Conservation (phyloP, 2,329 filamentous ascomycete species). For the Aspergillus ustus region DNA sequence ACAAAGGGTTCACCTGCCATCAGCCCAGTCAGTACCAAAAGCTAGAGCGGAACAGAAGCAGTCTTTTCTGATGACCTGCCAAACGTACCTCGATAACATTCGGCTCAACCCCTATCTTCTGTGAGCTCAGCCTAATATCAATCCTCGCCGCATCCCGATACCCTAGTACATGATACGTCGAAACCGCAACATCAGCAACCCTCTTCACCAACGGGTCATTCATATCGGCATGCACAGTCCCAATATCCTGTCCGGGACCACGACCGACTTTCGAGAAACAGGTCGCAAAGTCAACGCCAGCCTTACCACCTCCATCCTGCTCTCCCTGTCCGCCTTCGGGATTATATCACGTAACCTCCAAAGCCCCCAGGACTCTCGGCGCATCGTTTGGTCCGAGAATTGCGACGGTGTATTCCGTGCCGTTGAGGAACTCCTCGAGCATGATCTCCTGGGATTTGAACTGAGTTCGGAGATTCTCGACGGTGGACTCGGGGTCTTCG, state of each 20-base stretch:
- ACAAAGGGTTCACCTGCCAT: neutral
- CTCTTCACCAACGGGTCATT: conserved; percentile 16
- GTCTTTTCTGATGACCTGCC: neutral
- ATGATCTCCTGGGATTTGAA: conserved; percentile 21
- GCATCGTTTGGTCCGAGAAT: conserved; percentile 25
- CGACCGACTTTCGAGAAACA: conserved; percentile 13
- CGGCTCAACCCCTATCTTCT: neutral
- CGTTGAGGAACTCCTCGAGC: conserved; percentile 28
- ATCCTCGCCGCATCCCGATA: conserved; percentile 24
- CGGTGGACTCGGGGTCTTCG: conserved; percentile 13
- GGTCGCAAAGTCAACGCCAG: conserved; percentile 12
- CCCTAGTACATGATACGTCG: conserved; percentile 18
- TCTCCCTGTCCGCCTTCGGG: neutral
- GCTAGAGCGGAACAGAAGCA: too few relatives aligned
- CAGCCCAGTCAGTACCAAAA: neutral
- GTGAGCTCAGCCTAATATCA: conserved; percentile 21
- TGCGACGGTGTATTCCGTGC: conserved; percentile 31
- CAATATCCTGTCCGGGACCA: conserved; percentile 10
- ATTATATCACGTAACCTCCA: conserved; percentile 22
- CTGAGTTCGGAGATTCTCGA: conserved; percentile 22
- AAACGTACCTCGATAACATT: conserved; percentile 21
- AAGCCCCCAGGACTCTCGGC: conserved; percentile 23
- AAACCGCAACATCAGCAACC: conserved; percentile 18
- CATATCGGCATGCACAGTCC: conserved; percentile 5
- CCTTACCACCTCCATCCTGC: neutral